Evolutionary conservation across 2,329 filamentous ascomycete genomes (phyloP).

Genomic region (Colletotrichum viniferum): DNA sequence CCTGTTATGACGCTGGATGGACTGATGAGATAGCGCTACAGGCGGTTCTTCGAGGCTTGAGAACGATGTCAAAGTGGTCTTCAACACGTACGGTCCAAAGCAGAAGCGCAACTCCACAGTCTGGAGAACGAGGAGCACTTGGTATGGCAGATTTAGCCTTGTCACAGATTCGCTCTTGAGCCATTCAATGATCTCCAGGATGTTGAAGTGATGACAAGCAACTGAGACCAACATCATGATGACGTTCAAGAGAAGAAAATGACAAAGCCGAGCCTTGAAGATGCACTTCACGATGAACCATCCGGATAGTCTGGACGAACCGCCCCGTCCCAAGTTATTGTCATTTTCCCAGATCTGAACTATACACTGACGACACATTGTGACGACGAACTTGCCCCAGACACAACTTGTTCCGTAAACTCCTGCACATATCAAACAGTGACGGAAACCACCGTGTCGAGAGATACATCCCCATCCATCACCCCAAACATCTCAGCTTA

Average conservation of each 20-base stretch:
- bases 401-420: neutral
- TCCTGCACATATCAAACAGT: neutral
- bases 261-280: neutral
- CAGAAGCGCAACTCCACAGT: fast-evolving
- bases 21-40: neutral
- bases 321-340: neutral
- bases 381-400: neutral
- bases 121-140: neutral
- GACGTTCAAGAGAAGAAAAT: neutral
- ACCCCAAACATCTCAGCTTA: neutral
- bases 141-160: neutral
- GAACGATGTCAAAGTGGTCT: neutral
- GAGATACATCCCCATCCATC: neutral
- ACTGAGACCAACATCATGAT: neutral
- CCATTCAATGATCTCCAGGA: neutral
- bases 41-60: neutral
- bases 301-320: neutral
- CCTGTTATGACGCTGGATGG: neutral
- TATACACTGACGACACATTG: neutral
- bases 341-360: neutral
- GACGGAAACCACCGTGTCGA: neutral
- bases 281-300: neutral
- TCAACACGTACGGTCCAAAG: neutral
- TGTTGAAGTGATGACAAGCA: neutral
- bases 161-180: neutral